Conservation (phyloP, 2,329 filamentous ascomycete species). For the Aureobasidium subglaciale region DNA sequence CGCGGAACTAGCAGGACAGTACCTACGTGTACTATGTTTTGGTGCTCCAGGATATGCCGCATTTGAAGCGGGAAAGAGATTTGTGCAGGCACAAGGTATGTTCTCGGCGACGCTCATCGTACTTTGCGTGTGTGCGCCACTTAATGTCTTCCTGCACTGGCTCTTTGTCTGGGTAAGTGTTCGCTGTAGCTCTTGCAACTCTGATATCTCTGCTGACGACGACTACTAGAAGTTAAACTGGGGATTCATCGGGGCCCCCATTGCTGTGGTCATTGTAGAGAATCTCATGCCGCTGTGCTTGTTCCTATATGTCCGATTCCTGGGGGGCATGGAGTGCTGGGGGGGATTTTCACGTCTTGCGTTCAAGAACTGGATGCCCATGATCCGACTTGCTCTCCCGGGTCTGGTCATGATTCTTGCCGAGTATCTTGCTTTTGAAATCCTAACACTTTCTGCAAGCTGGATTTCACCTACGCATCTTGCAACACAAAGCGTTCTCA, state of each 20-base stretch:
- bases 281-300: conserved; percentile 63
- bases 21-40: conserved; percentile 60
- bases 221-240: conserved; percentile 39
- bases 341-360: conserved; percentile 63
- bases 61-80: conserved; percentile 77
- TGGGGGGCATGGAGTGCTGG: conserved; percentile 67
- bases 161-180: conserved; percentile 61
- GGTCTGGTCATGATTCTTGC: conserved; percentile 90
- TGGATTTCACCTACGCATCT: conserved; percentile 73
- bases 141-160: conserved; percentile 76
- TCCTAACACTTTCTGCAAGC: conserved; percentile 72
- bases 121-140: conserved; percentile 68
- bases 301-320: conserved; percentile 64
- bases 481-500: conserved; percentile 80
- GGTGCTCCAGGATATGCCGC: conserved; percentile 68
- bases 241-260: conserved; percentile 72
- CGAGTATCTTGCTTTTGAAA: conserved; percentile 86
- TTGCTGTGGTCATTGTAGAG: conserved; percentile 67
- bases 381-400: conserved; percentile 79
- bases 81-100: conserved; percentile 77
- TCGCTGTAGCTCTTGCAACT: not conserved
- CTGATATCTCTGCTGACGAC: too few species aligned
- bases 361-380: conserved; percentile 67
- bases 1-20: conserved; percentile 62
- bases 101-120: conserved; percentile 77